These are phyloP conservation scores for Fraxinus baroniana DNA, from an alignment of 305 asterid species.

Conservation along the genomic window DNA sequence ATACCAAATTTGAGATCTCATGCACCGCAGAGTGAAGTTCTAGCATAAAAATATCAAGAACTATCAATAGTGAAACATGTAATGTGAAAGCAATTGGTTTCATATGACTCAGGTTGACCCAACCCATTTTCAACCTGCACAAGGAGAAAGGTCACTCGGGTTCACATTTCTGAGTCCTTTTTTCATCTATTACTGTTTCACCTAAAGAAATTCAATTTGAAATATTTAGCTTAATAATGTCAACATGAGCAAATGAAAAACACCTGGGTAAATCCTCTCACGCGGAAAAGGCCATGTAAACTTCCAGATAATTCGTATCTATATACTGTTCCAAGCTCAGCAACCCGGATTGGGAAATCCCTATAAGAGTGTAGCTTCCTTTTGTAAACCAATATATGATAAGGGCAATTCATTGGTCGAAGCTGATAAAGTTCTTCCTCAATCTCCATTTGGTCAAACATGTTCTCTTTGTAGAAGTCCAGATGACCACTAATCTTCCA, in stretches of 20 bases:
- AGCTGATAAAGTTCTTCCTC: conserved; percentile 95
- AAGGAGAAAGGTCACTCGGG: neutral
- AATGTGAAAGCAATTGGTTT: neutral
- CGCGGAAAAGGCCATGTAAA: conserved; percentile 94
- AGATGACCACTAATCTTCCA: conserved; percentile 97
- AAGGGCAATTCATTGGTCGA: conserved; percentile 99
- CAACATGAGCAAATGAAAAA: conserved; percentile 3
- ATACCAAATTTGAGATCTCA: neutral
- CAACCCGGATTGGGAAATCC: conserved; percentile 91
- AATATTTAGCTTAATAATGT: neutral
- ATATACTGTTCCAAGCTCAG: conserved; percentile 96
- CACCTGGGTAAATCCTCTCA: conserved; percentile 97
- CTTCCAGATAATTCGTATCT: conserved; percentile 95
- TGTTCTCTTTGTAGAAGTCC: conserved; percentile 89
- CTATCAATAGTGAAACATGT: neutral
- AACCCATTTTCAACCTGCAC: neutral
- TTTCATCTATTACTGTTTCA: no score
- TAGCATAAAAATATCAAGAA: neutral
- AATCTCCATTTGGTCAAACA: conserved; percentile 91
- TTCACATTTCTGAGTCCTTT: neutral
- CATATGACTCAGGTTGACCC: neutral
- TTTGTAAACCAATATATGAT: conserved; percentile 87
- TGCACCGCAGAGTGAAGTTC: neutral
- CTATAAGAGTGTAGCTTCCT: conserved; percentile 74
- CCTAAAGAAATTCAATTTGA: no score